Conservation (phyloP, 2,329 filamentous ascomycete species). For the Ciborinia camelliae region DNA sequence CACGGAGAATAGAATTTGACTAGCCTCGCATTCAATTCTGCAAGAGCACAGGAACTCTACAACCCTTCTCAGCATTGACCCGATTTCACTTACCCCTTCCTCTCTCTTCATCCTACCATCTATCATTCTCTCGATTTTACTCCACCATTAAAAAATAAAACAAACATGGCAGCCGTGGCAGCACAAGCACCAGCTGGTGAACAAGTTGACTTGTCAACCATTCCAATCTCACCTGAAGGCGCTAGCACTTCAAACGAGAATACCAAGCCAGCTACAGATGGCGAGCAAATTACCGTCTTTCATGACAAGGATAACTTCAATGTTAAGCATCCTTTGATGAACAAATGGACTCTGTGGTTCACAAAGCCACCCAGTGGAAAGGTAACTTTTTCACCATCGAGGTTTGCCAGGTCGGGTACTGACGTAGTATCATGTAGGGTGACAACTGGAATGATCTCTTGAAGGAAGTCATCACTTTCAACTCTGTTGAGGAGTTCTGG, state of each 20-base stretch:
- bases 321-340: constrained; percentile 96
- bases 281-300: constrained; percentile 85
- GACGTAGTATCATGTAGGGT: constrained; percentile 53
- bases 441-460: constrained; percentile 98
- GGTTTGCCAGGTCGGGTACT: constrained; percentile 11
- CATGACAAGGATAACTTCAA: constrained; percentile 99
- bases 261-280: constrained; percentile 45
- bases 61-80: constrained; percentile 5
- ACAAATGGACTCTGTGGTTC: constrained; percentile 99
- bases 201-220: constrained; percentile 65
- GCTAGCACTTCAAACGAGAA: constrained; percentile 49
- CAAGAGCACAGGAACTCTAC: constrained; percentile 15
- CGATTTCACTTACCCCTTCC: background rate
- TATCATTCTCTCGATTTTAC: constrained; percentile 5
- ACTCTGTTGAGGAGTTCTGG: constrained; percentile 99
- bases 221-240: constrained; percentile 63
- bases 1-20: constrained; percentile 18
- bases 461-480: constrained; percentile 98
- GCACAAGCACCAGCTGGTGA: constrained; percentile 25
- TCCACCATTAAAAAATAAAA: background rate
- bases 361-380: constrained; percentile 96
- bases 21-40: constrained; percentile 14
- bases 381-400: constrained; percentile 48
- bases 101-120: constrained; percentile 10
- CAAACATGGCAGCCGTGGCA: constrained; percentile 33